These are phyloP conservation scores for Aspergillus clavatus DNA, from an alignment of 2,329 filamentous ascomycete genomes.

Conservation along the genomic window DNA sequence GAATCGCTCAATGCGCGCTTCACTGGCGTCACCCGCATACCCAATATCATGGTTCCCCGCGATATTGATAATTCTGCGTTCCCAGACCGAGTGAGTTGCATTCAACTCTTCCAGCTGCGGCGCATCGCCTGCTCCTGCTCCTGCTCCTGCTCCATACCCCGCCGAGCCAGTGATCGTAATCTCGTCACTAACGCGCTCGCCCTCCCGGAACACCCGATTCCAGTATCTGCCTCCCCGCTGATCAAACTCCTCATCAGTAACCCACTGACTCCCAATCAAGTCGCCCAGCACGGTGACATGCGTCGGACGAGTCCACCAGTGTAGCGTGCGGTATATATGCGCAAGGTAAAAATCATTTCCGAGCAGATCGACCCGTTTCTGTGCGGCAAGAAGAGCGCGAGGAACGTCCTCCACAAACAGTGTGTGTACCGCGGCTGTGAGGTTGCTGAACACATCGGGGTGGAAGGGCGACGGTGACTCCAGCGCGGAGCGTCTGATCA, in stretches of 20 bases:
- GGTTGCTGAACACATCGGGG: slow-evolving; percentile 17
- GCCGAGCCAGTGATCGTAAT: slow-evolving; percentile 30
- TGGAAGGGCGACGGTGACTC: slow-evolving; percentile 14
- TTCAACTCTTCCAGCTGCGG: slow-evolving; percentile 28
- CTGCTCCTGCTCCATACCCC: slow-evolving; percentile 38
- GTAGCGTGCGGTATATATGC: slow-evolving; percentile 79
- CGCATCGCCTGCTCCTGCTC: slow-evolving; percentile 34
- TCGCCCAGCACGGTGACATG: slow-evolving; percentile 89
- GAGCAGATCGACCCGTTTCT: slow-evolving; percentile 80
- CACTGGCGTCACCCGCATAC: slow-evolving; percentile 84
- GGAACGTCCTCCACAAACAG: slow-evolving; percentile 64
- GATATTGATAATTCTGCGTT: slow-evolving; percentile 76
- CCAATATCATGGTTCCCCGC: slow-evolving; percentile 96
- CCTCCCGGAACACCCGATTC: slow-evolving; percentile 69
- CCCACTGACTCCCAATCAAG: slow-evolving; percentile 91
- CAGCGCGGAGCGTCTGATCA: slow-evolving; percentile 13
- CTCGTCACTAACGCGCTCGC: slow-evolving; percentile 55
- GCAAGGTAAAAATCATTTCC: slow-evolving; percentile 94
- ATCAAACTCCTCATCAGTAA: slow-evolving; percentile 77
- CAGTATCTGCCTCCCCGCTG: slow-evolving; percentile 70
- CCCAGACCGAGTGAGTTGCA: slow-evolving; percentile 55
- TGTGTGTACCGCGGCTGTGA: slow-evolving; percentile 19
- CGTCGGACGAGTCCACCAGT: slow-evolving; percentile 79
- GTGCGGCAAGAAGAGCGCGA: slow-evolving; percentile 58
- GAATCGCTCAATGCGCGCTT: slow-evolving; percentile 71